Percentiles rank a stretch among this genome's conserved stretches.
Evolutionary conservation across 1,284 basidiomycete genomes (phyloP).

Genomic region (Trametes versicolor): DNA sequence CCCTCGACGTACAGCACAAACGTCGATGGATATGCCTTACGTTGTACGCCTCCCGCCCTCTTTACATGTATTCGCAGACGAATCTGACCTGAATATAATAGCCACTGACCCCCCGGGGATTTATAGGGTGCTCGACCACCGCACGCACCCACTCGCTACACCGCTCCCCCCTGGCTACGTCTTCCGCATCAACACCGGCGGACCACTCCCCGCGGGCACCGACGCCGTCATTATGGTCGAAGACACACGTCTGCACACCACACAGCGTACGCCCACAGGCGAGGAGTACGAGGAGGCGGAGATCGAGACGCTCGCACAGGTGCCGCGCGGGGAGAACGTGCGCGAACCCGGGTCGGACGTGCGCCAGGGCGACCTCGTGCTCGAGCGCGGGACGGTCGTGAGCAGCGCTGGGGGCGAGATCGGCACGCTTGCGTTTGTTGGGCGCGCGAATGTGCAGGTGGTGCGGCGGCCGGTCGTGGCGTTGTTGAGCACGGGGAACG

Average conservation of each 20-base stretch:
- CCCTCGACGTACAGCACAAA: slow-evolving; percentile 78
- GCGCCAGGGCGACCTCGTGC: slow-evolving; percentile 69
- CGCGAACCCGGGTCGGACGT: slow-evolving; percentile 82
- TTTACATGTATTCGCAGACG: not conserved
- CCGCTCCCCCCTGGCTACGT: slow-evolving; percentile 62
- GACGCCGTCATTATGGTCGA: slow-evolving; percentile 93
- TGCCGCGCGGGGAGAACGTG: slow-evolving; percentile 78
- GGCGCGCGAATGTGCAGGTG: slow-evolving; percentile 70
- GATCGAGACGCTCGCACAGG: slow-evolving; percentile 72
- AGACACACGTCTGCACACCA: slow-evolving; percentile 79
- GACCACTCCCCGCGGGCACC: slow-evolving; percentile 76
- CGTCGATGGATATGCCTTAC: slow-evolving; percentile 89
- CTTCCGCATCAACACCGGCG: slow-evolving; percentile 85
- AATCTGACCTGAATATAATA: slow-evolving; percentile 36
- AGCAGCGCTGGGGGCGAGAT: slow-evolving; percentile 82
- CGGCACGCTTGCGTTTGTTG: slow-evolving; percentile 86
- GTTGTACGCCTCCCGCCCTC: slow-evolving; percentile 54
- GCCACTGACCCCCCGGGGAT: slow-evolving; percentile 68
- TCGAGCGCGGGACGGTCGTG: slow-evolving; percentile 70
- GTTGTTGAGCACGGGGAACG: slow-evolving; percentile 87
- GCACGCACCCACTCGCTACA: slow-evolving; percentile 52
- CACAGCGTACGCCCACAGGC: slow-evolving; percentile 44
- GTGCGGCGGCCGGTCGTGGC: slow-evolving; percentile 80
- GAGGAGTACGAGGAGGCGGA: slow-evolving; percentile 67
- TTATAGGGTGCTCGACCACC: slow-evolving; percentile 77